Evolutionary conservation across 2,329 filamentous ascomycete genomes (phyloP).

Genomic region (Fusarium nelsonii): DNA sequence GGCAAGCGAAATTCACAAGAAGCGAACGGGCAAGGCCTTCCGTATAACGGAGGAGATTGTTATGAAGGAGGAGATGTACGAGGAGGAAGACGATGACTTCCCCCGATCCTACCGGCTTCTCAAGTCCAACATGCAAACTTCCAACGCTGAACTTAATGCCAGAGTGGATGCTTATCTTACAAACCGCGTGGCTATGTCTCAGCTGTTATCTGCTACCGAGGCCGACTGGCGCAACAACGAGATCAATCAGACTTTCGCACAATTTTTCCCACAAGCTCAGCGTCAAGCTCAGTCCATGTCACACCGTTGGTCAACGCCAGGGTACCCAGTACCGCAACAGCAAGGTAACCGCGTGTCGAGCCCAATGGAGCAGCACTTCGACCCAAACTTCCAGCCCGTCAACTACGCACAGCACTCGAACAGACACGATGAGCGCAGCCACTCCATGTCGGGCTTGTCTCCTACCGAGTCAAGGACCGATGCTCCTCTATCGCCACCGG

Average conservation of each 20-base stretch:
- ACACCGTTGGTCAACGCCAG: constrained; percentile 42
- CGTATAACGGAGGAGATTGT: constrained; percentile 89
- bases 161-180: constrained; percentile 65
- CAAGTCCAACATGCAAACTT: constrained; percentile 71
- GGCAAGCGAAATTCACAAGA: constrained; percentile 92
- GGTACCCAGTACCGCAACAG: constrained; percentile 25
- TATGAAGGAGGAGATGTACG: constrained; percentile 93
- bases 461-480: constrained; percentile 35
- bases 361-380: constrained; percentile 34
- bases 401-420: constrained; percentile 37
- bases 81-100: constrained; percentile 89
- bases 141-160: constrained; percentile 71
- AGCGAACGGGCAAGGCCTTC: constrained; percentile 84
- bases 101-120: constrained; percentile 75
- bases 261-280: constrained; percentile 58
- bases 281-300: constrained; percentile 45
- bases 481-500: constrained; percentile 42
- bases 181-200: constrained; percentile 59
- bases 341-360: constrained; percentile 28
- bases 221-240: constrained; percentile 59
- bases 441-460: constrained; percentile 37
- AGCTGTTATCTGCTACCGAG: constrained; percentile 54
- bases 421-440: constrained; percentile 32
- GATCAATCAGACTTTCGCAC: constrained; percentile 61
- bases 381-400: constrained; percentile 43